phyloP scores from a whole-genome alignment of 2,329 filamentous ascomycete species.

The Aureobasidium sp. region DNA sequence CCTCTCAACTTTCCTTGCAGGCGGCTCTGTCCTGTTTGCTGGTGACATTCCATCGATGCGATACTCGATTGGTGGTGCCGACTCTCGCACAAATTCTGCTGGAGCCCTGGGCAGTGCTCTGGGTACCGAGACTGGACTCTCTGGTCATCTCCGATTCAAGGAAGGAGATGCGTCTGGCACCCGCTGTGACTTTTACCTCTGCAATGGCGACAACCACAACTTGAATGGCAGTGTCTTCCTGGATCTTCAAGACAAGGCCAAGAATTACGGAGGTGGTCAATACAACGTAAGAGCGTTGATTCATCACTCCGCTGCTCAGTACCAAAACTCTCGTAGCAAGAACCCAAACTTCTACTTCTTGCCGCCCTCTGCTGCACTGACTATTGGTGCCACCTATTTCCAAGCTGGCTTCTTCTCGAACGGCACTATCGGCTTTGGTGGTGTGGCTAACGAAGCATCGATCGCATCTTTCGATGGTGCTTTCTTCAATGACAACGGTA shows the following conservation, averaged over 20 bases:
- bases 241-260: constrained; percentile 19
- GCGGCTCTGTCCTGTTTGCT: constrained; percentile 16
- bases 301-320: constrained; percentile 17
- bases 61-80: constrained; percentile 19
- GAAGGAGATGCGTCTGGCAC: constrained; percentile 20
- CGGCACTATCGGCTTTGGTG: constrained; percentile 7
- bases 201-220: constrained; percentile 21
- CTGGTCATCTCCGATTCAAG: constrained; percentile 17
- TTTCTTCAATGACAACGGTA: neutral
- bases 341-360: constrained; percentile 20
- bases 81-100: neutral
- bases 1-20: constrained; percentile 2
- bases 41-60: constrained; percentile 19
- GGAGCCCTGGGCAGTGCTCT: constrained; percentile 16
- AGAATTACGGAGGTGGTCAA: constrained; percentile 19
- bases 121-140: constrained; percentile 14
- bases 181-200: constrained; percentile 19
- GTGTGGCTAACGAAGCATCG: constrained; percentile 11
- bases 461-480: constrained; percentile 8
- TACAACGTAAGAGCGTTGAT: constrained; percentile 21
- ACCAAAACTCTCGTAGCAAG: constrained; percentile 17
- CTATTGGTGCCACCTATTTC: constrained; percentile 8
- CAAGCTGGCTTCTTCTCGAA: constrained; percentile 9
- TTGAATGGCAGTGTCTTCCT: constrained; percentile 18
- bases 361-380: constrained; percentile 1